These are phyloP conservation scores for Penicillium dipodomyicola DNA, from an alignment of 495 filamentous ascomycete species.

Conservation along the genomic window DNA sequence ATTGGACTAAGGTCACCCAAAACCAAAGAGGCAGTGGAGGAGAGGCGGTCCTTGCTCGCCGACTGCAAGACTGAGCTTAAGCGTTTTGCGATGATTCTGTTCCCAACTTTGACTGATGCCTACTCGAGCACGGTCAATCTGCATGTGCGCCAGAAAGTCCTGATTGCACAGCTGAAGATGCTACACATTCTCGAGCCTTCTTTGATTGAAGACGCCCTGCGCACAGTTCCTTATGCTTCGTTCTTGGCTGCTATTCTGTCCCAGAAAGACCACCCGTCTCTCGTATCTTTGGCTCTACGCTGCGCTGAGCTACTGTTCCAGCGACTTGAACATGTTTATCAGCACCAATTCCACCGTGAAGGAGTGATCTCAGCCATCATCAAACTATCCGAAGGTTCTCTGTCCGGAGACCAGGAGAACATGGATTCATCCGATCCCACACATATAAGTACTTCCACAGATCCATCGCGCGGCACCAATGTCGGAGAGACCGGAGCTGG, in stretches of 20 bases:
- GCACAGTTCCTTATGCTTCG: constrained; percentile 94
- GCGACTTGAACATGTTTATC: constrained; percentile 81
- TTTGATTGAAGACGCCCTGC: constrained; percentile 82
- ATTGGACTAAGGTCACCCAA: constrained; percentile 38
- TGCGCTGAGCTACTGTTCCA: constrained; percentile 84
- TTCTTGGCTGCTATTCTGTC: constrained; percentile 94
- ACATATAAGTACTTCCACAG: constrained; percentile 25
- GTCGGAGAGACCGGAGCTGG: not conserved
- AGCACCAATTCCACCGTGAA: constrained; percentile 95
- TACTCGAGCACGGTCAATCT: constrained; percentile 98
- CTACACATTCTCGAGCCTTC: constrained; percentile 85
- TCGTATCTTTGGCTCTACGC: constrained; percentile 83
- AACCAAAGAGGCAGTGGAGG: constrained; percentile 67
- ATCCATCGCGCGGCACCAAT: constrained; percentile 5
- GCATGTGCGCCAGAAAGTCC: constrained; percentile 94
- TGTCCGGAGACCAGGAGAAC: constrained; percentile 38
- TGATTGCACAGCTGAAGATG: constrained; percentile 96
- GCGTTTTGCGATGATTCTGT: constrained; percentile 90
- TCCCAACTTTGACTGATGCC: constrained; percentile 94
- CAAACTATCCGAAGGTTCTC: constrained; percentile 62
- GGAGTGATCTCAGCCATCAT: constrained; percentile 90
- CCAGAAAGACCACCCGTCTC: constrained; percentile 84
- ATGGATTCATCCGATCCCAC: constrained; percentile 10
- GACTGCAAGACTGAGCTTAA: constrained; percentile 81
- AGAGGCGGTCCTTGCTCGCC: constrained; percentile 71